These are phyloP conservation scores for Colletotrichum gloeosporioides DNA, from an alignment of 2,329 filamentous ascomycete genomes.

Conservation along the genomic window DNA sequence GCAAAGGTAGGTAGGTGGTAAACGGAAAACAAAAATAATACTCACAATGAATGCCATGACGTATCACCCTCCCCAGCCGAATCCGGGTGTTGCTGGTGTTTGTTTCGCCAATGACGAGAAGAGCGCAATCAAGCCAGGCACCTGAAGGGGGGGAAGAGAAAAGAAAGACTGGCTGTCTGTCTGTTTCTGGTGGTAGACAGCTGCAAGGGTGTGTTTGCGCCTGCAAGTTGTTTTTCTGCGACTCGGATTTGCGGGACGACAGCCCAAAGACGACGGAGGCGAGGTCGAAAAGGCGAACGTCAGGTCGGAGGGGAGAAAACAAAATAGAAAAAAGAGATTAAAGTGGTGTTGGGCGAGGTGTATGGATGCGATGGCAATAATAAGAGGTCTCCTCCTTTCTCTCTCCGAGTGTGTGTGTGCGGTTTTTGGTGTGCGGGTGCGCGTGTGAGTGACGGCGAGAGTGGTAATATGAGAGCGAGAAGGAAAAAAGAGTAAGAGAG, in stretches of 20 bases:
- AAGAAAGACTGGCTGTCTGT: neutral
- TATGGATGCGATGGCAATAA: slow-evolving; percentile 11
- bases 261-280: neutral
- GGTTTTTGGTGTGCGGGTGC: neutral
- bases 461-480: neutral
- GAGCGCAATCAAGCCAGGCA: slow-evolving; percentile 7
- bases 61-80: slow-evolving; percentile 19
- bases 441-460: neutral
- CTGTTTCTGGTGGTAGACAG: neutral
- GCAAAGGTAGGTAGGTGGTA: neutral
- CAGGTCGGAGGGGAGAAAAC: neutral
- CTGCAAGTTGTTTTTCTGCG: neutral
- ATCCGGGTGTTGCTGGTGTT: slow-evolving; percentile 3
- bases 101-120: slow-evolving; percentile 18
- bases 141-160: neutral
- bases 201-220: neutral
- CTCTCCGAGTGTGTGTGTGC: neutral
- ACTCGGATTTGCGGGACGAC: neutral
- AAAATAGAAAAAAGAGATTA: neutral
- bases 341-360: neutral
- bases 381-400: neutral
- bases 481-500: neutral
- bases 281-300: neutral
- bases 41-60: slow-evolving; percentile 40
- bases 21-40: slow-evolving; percentile 11